Evolutionary conservation across 768 basidiomycete genomes (phyloP).

Genomic region (Pulveroboletus sp.): DNA sequence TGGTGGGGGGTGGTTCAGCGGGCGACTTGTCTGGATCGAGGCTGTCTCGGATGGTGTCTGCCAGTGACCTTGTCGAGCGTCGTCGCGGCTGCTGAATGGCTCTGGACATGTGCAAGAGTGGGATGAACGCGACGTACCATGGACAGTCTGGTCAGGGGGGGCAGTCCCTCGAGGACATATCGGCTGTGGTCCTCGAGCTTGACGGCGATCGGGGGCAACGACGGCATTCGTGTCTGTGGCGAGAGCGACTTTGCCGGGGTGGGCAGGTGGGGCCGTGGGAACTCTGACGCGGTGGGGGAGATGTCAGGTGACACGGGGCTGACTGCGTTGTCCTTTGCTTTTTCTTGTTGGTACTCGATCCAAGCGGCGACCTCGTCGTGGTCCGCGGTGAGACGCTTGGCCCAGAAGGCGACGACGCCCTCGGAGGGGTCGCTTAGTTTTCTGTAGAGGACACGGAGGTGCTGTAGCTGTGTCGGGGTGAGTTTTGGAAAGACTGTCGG

Average conservation of each 20-base stretch:
- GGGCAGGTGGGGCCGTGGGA: slow-evolving; percentile 25
- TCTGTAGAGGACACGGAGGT: slow-evolving; percentile 18
- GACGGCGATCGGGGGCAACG: slow-evolving; percentile 31
- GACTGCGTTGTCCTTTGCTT: slow-evolving; percentile 4
- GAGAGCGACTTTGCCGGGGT: slow-evolving; percentile 28
- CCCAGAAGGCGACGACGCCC: slow-evolving; percentile 27
- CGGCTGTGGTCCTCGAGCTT: slow-evolving; percentile 32
- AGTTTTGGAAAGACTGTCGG: slow-evolving; percentile 27
- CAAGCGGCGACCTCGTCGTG: slow-evolving; percentile 19
- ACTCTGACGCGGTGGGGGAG: slow-evolving; percentile 13
- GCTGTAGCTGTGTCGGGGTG: slow-evolving; percentile 19
- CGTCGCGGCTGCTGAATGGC: background rate
- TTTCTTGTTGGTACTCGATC: slow-evolving; percentile 30
- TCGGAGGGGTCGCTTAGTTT: slow-evolving; percentile 16
- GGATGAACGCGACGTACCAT: slow-evolving; percentile 10
- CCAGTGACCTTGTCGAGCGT: slow-evolving; percentile 3
- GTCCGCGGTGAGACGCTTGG: slow-evolving; percentile 19
- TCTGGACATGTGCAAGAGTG: background rate
- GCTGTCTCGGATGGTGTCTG: slow-evolving; percentile 11
- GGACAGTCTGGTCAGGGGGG: slow-evolving; percentile 5
- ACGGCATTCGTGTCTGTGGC: slow-evolving; percentile 18
- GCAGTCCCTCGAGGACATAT: background rate
- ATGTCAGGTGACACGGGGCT: slow-evolving; percentile 15
- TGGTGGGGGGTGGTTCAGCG: slow-evolving; percentile 14
- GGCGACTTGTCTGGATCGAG: background rate